Base-by-base conservation (phyloP, 192 early-diverging fungal species). In the Coemansia asiatica region DNA sequence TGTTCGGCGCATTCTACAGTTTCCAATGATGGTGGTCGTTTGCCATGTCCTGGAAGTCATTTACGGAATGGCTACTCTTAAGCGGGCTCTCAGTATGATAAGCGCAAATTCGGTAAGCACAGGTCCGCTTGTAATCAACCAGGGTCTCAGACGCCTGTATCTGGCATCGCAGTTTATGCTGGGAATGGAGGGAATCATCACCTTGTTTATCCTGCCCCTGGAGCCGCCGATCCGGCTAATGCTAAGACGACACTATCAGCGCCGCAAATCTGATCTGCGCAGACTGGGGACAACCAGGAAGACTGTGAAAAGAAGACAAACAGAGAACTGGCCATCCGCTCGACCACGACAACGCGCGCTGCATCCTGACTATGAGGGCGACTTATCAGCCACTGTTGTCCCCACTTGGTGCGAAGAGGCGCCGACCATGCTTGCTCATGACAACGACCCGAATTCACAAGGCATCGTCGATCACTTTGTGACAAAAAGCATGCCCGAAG, bases 141-240 rank as follows among this genome's bases (percentile, higher is more conserved):
- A 61, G 21, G 61, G 55, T 18, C 59, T 78, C 40, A 69, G 63
- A 19, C 71, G 72, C 19, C 66, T 74, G 33, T 80, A 66, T 27
- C 46, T 74, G 64, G 72, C 77, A 5, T 65, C 69, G 18, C 68
- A 80, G 54, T 56, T 80, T 15, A 74, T 80, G 77, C 65, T 74
- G n/a, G 71, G 68, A 5, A 61, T 80, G 72, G 72, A 80, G 19
- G 77, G 77, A 15, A 67, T 80, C 9, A 71, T 74, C 27, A 80
- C 77, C 0, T 55, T 80, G 27, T 67, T 67, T 36, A 71, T 80
- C 13, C 60, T 80, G 53, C 77, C 77, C 7, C 61, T 80, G 16
- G 77, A 80, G 54, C 77, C 77, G 44, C 77, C 77, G 6, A 80
- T 80, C 44, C 54, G 76, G 21, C 64, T 72, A 19, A 78, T 78